These are phyloP conservation scores for Pyricularia pennisetigena DNA, from an alignment of 2,329 filamentous ascomycete species.

Conservation along the genomic window DNA sequence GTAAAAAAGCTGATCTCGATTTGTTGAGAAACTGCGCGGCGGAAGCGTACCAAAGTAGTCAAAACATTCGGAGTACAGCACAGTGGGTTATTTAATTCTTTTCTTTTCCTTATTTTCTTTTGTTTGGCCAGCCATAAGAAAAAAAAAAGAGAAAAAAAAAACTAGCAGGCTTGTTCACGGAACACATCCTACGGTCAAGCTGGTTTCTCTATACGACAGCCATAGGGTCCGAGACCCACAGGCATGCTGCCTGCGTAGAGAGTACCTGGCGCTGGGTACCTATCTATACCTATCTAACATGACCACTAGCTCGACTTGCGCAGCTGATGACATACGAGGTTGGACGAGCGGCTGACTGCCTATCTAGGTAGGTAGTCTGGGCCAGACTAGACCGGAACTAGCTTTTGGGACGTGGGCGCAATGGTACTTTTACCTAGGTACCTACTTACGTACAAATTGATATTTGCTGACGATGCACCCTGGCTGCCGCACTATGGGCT, in stretches of 20 bases:
- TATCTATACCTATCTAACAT: not conserved
- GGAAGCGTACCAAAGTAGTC: not conserved
- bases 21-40: not conserved
- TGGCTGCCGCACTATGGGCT: not conserved
- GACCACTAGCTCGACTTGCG: not conserved
- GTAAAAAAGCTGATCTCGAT: not conserved
- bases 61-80: not conserved
- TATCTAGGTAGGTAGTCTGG: not conserved
- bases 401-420: not conserved
- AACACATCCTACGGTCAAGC: not conserved
- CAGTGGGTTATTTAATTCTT: not conserved
- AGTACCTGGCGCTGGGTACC: too few species aligned
- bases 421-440: not conserved
- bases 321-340: not conserved
- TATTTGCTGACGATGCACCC: not conserved
- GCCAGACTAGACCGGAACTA: not conserved
- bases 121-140: not conserved
- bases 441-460: not conserved
- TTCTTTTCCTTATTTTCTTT: not conserved
- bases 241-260: not conserved
- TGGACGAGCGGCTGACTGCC: not conserved
- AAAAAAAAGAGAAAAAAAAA: too few species aligned
- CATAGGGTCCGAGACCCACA: not conserved
- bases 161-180: not conserved
- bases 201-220: not conserved